A percentile compares a stretch with the other conserved stretches of the same genome.
These are phyloP conservation scores for Apiospora aurea DNA, from an alignment of 2,329 filamentous ascomycete species.

Conservation along the genomic window DNA sequence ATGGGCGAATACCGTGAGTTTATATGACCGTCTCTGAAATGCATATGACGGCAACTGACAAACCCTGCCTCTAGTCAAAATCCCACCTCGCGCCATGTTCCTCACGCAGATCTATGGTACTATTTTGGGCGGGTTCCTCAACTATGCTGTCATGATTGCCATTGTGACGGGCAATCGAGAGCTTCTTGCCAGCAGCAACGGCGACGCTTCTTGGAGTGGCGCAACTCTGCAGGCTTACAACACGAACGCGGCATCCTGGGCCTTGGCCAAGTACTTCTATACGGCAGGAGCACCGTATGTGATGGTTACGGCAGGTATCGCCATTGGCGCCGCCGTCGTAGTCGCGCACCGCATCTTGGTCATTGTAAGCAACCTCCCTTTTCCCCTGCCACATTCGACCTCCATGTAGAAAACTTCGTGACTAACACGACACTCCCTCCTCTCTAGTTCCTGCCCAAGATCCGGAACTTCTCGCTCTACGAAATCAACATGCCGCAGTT, in stretches of 20 bases:
- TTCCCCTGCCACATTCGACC: no score
- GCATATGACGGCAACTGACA: background rate
- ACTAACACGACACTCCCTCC: background rate
- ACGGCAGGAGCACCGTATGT: conserved; percentile 50
- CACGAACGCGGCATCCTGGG: conserved; percentile 56
- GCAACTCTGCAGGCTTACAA: conserved; percentile 57
- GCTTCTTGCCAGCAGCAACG: conserved; percentile 52
- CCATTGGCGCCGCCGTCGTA: conserved; percentile 54
- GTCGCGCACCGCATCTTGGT: conserved; percentile 51
- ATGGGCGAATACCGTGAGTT: conserved; percentile 63
- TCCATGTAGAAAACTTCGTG: background rate
- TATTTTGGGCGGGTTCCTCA: conserved; percentile 59
- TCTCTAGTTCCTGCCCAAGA: conserved; percentile 53
- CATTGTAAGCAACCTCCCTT: conserved; percentile 41
- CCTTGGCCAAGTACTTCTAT: conserved; percentile 62
- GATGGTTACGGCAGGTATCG: conserved; percentile 58
- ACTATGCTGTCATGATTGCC: conserved; percentile 63
- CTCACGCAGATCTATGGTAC: conserved; percentile 63
- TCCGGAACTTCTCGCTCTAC: conserved; percentile 48
- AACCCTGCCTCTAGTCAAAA: conserved; percentile 53
- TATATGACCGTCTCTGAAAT: background rate
- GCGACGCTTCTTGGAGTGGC: conserved; percentile 60
- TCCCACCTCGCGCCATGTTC: conserved; percentile 63
- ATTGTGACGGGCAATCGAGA: conserved; percentile 58
- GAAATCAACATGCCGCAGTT: conserved; percentile 62